Evolutionary conservation across 139 green algal species (phyloP).

Genomic region (Closterium sp.): DNA sequence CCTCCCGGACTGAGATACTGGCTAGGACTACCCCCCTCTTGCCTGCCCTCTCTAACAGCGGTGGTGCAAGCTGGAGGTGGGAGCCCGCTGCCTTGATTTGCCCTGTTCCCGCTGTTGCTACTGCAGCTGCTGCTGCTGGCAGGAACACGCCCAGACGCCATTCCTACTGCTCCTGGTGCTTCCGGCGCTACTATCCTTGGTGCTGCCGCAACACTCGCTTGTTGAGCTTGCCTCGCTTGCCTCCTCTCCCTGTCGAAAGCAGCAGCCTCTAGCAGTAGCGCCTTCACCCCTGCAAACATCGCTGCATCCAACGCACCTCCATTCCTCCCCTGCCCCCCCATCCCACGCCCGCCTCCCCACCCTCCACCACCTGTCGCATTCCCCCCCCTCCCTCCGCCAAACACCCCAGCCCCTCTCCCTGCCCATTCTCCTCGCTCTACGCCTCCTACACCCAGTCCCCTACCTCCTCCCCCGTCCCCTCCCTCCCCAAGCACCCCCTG

Average conservation of each 20-base stretch:
- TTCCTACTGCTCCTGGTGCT: not conserved
- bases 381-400: not conserved
- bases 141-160: too few relatives aligned
- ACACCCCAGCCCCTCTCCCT: not conserved
- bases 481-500: not conserved
- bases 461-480: not conserved
- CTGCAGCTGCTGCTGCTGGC: not conserved
- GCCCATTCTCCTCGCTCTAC: not conserved
- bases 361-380: not conserved
- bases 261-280: not conserved
- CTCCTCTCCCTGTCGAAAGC: constrained; percentile 10
- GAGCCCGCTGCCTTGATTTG: not conserved
- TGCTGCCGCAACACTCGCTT: not conserved
- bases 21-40: too few relatives aligned
- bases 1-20: not conserved
- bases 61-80: not conserved
- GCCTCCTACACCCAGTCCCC: not conserved
- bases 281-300: constrained; percentile 8
- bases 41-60: not conserved
- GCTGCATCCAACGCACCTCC: not conserved
- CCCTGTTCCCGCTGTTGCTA: not conserved
- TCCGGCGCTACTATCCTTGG: not conserved
- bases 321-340: not conserved
- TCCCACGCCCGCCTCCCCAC: not conserved
- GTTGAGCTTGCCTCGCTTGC: not conserved